Percentiles rank a stretch among this genome's conserved stretches.
Conservation (phyloP, 2,329 filamentous ascomycete genomes). For the Pseudomassariella vexata region DNA sequence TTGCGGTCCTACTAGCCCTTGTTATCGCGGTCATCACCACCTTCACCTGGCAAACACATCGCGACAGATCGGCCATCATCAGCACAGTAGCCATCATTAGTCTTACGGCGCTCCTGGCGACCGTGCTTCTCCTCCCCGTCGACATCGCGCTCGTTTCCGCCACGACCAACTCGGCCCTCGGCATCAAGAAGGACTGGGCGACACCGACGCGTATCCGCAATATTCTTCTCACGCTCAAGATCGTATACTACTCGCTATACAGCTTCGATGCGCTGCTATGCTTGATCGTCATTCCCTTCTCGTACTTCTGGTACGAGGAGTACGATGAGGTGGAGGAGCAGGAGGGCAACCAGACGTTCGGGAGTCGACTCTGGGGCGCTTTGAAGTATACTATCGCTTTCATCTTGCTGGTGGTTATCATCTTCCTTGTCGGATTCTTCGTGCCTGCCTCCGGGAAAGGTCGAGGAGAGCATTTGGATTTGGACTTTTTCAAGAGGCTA, state of each 20-base stretch:
- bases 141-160: slow-evolving; percentile 93
- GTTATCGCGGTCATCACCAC: slow-evolving; percentile 78
- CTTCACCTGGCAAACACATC: slow-evolving; percentile 83
- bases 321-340: slow-evolving; percentile 88
- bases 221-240: slow-evolving; percentile 74
- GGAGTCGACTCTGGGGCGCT: slow-evolving; percentile 71
- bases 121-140: slow-evolving; percentile 85
- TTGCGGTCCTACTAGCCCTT: slow-evolving; percentile 72
- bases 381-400: slow-evolving; percentile 89
- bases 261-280: slow-evolving; percentile 87
- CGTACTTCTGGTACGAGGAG: slow-evolving; percentile 98
- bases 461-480: slow-evolving; percentile 63
- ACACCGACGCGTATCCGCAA: slow-evolving; percentile 72
- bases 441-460: slow-evolving; percentile 70
- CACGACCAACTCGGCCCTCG: slow-evolving; percentile 68
- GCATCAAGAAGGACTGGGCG: slow-evolving; percentile 91
- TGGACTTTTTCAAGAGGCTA: slow-evolving; percentile 88
- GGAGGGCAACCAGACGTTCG: slow-evolving; percentile 66
- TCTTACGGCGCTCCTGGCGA: slow-evolving; percentile 81
- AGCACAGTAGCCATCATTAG: slow-evolving; percentile 83
- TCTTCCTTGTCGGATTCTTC: slow-evolving; percentile 93
- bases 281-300: slow-evolving; percentile 83
- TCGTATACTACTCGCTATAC: slow-evolving; percentile 91
- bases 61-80: slow-evolving; percentile 77
- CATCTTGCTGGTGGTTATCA: slow-evolving; percentile 67